Conservation (phyloP, 176 grass and related monocot species). For the Musa acuminata region DNA sequence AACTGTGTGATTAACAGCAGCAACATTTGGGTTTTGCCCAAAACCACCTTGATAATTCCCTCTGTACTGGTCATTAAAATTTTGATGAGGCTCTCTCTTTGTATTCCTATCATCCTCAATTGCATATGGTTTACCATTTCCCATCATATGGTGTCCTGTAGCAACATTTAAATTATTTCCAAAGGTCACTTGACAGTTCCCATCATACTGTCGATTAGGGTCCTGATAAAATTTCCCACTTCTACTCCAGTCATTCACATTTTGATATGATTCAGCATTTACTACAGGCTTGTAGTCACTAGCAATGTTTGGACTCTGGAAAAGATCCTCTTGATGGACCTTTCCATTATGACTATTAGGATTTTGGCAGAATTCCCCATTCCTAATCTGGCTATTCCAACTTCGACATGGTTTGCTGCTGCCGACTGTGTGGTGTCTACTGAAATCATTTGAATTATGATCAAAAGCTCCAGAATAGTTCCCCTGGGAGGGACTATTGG, state of each 20-base stretch:
- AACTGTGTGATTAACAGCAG: constrained; percentile 13
- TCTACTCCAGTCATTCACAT: neutral
- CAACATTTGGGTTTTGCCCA: constrained; percentile 16
- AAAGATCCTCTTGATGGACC: neutral
- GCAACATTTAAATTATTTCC: neutral
- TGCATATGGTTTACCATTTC: neutral
- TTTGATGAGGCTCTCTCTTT: neutral
- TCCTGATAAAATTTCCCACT: neutral
- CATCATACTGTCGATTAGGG: neutral
- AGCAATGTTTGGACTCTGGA: neutral
- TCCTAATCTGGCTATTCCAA: neutral
- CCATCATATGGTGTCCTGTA: neutral
- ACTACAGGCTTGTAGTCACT: neutral
- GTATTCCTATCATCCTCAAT: neutral
- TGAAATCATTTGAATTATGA: neutral
- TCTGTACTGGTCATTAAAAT: neutral
- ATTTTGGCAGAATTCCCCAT: neutral
- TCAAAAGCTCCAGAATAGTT: neutral
- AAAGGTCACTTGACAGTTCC: neutral
- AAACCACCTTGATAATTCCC: neutral
- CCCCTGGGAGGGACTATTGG: neutral
- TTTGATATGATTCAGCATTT: neutral
- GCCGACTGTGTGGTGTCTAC: neutral
- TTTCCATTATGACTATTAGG: neutral
- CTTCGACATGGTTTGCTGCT: neutral